A percentile compares a stretch with the other conserved stretches of the same genome.
Conservation (phyloP, 768 basidiomycete species). For the Sarcomyxa edulis region DNA sequence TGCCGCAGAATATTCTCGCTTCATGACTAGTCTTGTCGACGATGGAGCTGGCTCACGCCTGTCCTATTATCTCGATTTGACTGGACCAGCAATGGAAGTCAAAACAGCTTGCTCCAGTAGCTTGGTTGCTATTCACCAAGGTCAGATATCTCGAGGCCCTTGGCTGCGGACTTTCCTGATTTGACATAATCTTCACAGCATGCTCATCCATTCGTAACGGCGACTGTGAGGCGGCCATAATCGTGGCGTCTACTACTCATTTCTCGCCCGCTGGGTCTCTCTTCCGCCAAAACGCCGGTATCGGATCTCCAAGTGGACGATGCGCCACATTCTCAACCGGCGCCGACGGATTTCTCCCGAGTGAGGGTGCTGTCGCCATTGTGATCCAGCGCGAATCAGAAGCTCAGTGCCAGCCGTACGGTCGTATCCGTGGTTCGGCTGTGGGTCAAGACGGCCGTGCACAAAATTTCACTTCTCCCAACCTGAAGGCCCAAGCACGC, state of each 20-base stretch:
- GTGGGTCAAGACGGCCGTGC: conserved; percentile 1
- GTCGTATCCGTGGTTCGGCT: background rate
- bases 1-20: too few species aligned
- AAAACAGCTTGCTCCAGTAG: conserved; percentile 4
- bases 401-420: background rate
- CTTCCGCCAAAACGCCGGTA: too few species aligned
- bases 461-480: background rate
- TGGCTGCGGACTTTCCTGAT: too few species aligned
- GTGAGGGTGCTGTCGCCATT: background rate
- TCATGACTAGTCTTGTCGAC: too few species aligned
- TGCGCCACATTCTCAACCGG: background rate
- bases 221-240: too few species aligned
- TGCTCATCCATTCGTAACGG: too few species aligned
- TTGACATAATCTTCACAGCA: too few species aligned
- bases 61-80: conserved; percentile 5
- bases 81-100: conserved; percentile 3
- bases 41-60: too few species aligned
- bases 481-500: background rate
- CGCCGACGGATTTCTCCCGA: background rate
- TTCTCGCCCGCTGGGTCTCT: too few species aligned
- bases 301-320: too few species aligned
- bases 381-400: background rate
- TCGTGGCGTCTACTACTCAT: too few species aligned
- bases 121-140: conserved; percentile 4
- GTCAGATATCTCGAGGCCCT: too few species aligned